These are phyloP conservation scores for Exophiala xenobiotica DNA, from an alignment of 2,329 filamentous ascomycete genomes.

Conservation along the genomic window DNA sequence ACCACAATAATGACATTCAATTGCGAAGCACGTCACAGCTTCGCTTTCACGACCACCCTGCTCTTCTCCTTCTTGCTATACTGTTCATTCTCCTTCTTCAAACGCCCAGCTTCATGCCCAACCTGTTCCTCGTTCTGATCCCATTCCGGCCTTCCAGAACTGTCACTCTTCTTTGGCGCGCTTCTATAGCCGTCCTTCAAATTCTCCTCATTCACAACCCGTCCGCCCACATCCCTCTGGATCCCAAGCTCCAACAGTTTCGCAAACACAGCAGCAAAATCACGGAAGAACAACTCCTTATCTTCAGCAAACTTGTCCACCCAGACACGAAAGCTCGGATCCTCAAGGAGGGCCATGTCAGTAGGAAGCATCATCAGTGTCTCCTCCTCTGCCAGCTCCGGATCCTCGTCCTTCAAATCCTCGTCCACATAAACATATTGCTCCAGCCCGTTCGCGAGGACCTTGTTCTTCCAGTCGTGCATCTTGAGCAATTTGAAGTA, in stretches of 20 bases:
- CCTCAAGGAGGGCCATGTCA: constrained; percentile 58
- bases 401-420: constrained; percentile 39
- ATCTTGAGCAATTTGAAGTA: constrained; percentile 56
- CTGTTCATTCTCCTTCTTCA: constrained; percentile 17
- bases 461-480: constrained; percentile 56
- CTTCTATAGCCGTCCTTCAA: constrained; percentile 55
- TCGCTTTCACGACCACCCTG: neutral
- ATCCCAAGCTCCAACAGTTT: constrained; percentile 64
- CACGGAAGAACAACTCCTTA: constrained; percentile 61
- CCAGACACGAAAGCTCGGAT: constrained; percentile 55
- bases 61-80: neutral
- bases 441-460: constrained; percentile 51
- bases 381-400: constrained; percentile 18
- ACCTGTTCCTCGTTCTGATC: constrained; percentile 16
- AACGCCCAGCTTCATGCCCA: constrained; percentile 13
- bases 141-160: constrained; percentile 25
- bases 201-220: constrained; percentile 58
- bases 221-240: constrained; percentile 52
- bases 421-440: constrained; percentile 60
- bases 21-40: constrained; percentile 6
- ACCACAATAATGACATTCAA: neutral
- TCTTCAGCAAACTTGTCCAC: constrained; percentile 61
- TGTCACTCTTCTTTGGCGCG: constrained; percentile 57
- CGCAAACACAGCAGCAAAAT: constrained; percentile 59
- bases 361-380: constrained; percentile 67